Base-by-base conservation (phyloP, 305 asterid genomes). In the Fraxinus angustifolia region DNA sequence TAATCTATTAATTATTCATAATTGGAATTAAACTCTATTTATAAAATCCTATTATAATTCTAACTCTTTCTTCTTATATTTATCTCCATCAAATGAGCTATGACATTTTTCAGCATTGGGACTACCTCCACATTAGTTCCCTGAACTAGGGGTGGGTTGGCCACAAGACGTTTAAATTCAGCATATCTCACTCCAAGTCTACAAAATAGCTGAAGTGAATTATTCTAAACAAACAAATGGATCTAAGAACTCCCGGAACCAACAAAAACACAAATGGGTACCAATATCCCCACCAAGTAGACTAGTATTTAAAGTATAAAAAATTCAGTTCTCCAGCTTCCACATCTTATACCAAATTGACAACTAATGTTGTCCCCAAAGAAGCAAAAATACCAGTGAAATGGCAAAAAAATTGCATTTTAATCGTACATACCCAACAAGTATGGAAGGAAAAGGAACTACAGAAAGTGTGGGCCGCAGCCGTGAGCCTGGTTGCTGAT, bases 371-470 rank as follows among this genome's bases (percentile, higher is more conserved):
- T 34, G 62, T 71, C 82, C 31, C 40, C 58, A 48, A 45, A 78
- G 73, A 74, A 78, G 74, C 84, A 58, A 45, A 75, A 40, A 28
- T 75, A 17, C 60, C 33, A 8, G 75, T 35, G 19, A 33, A 65
- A 77, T 17, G 26, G 50, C 40, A 35, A 78, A 23, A 74, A 78
- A 71, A 21, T 78, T 35, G 65, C 48, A 77, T 72, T 33, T 45
- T 76, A 84, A 77, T 70, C 83, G 84, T 65, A 76, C 90, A 83
- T 94, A 97, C 99, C 99, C 98, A 71, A 97, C 96, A 90, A 97
- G 99, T 86, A 97, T 86, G 83, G 98, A 90, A 77, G 99, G 99
- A 90, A 91, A 90, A 62, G 99, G 99, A 88, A 96, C 91, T 48
- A 89, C 97, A 85, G 98, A 88, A 75, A 94, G 87, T 45, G 98